These are phyloP conservation scores for Malassezia brasiliensis DNA, from an alignment of 1,284 basidiomycete species.

Conservation along the genomic window DNA sequence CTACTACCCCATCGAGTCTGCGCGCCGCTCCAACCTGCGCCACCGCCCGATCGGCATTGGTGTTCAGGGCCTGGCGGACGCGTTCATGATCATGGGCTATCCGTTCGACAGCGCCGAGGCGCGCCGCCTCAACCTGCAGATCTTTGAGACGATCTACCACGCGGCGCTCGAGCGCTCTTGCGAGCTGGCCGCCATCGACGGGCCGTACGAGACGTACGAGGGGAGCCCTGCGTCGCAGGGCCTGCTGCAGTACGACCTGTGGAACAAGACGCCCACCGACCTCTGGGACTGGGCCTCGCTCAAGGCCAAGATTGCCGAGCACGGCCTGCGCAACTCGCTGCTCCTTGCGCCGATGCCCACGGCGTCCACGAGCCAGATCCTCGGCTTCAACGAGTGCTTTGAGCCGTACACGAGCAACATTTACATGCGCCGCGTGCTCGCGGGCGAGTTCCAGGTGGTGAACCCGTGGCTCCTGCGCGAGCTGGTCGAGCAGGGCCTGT, in stretches of 20 bases:
- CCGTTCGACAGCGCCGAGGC: slow-evolving; percentile 88
- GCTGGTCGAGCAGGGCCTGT: slow-evolving; percentile 85
- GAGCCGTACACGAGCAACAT: slow-evolving; percentile 96
- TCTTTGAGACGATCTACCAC: slow-evolving; percentile 99
- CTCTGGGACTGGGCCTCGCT: slow-evolving; percentile 90
- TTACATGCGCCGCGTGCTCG: slow-evolving; percentile 96
- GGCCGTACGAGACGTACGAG: slow-evolving; percentile 81
- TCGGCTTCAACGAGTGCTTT: slow-evolving; percentile 98
- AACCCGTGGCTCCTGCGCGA: slow-evolving; percentile 97
- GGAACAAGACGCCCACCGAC: slow-evolving; percentile 82
- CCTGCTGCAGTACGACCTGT: slow-evolving; percentile 86
- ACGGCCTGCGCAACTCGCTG: slow-evolving; percentile 88
- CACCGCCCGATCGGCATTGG: slow-evolving; percentile 96
- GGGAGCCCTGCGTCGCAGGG: slow-evolving; percentile 84
- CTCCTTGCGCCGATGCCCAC: slow-evolving; percentile 96
- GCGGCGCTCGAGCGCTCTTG: slow-evolving; percentile 82
- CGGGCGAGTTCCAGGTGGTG: slow-evolving; percentile 98
- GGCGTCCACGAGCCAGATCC: slow-evolving; percentile 94
- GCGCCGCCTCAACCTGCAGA: slow-evolving; percentile 79
- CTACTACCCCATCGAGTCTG: slow-evolving; percentile 82
- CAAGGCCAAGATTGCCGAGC: slow-evolving; percentile 76
- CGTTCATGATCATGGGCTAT: slow-evolving; percentile 94
- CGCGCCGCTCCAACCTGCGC: slow-evolving; percentile 85
- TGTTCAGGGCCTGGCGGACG: slow-evolving; percentile 94
- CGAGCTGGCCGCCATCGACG: slow-evolving; percentile 72